phyloP scores from a whole-genome alignment of 129 eudicot species.

The Helichrysum umbraculigerum region DNA sequence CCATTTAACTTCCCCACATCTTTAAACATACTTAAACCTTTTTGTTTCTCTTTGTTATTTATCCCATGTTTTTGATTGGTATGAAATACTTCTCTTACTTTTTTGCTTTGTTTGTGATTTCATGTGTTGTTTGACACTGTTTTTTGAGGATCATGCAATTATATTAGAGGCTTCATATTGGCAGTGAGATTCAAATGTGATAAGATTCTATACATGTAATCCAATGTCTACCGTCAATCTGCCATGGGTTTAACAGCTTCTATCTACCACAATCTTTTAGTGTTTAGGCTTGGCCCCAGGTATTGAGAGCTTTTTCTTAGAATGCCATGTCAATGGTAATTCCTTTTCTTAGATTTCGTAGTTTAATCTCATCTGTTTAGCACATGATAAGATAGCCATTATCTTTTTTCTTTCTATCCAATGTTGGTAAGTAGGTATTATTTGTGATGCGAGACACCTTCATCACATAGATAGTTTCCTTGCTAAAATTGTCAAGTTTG shows the following conservation, averaged over 20 bases:
- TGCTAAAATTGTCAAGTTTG: neutral
- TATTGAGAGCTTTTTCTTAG: neutral
- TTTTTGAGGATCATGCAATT: neutral
- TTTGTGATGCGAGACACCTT: neutral
- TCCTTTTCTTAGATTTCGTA: neutral
- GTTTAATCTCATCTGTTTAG: no score
- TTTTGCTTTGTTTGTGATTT: neutral
- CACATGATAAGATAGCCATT: neutral
- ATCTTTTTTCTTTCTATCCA: neutral
- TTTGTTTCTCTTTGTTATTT: neutral
- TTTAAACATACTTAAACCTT: neutral
- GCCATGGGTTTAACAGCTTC: neutral
- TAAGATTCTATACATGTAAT: neutral
- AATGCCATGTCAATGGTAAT: neutral
- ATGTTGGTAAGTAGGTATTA: neutral
- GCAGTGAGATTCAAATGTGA: neutral
- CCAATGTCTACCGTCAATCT: neutral
- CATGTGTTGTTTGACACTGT: neutral
- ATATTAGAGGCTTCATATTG: neutral
- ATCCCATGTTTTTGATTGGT: neutral
- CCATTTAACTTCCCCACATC: neutral
- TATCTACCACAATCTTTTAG: neutral
- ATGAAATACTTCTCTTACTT: neutral
- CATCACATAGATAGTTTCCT: neutral
- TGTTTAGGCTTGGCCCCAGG: neutral